Evolutionary conservation across 2,329 filamentous ascomycete genomes (phyloP).

Genomic region (Atkinsonella hypoxylon): DNA sequence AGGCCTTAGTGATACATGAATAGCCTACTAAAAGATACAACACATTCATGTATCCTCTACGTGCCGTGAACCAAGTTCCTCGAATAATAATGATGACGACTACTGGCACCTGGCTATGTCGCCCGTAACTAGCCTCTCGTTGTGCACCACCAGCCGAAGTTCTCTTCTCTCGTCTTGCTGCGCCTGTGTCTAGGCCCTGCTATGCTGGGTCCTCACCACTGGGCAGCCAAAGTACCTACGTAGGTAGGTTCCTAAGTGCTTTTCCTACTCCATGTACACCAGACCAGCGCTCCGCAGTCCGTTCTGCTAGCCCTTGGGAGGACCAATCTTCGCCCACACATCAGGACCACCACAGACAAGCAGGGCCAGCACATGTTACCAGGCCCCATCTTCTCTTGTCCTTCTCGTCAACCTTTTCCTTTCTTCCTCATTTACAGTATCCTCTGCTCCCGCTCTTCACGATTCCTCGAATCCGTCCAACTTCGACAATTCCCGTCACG

Average conservation of each 20-base stretch:
- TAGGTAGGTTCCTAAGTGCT: too few species aligned
- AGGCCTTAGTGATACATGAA: background rate
- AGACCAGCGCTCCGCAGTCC: background rate
- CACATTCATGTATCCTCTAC: background rate
- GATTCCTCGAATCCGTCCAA: conserved; percentile 26
- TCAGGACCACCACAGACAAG: background rate
- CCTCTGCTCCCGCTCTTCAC: conserved; percentile 13
- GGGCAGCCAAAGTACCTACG: background rate
- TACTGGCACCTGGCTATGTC: conserved; percentile 10
- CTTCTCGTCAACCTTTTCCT: background rate
- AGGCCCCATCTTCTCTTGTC: conserved; percentile 1
- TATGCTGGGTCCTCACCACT: background rate
- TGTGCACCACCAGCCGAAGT: conserved; percentile 4
- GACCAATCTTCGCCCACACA: background rate
- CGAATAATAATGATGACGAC: background rate
- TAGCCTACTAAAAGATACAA: background rate
- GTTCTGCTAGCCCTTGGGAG: background rate
- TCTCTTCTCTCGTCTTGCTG: background rate
- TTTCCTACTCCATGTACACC: background rate
- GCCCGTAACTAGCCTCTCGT: conserved; percentile 10
- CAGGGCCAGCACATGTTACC: background rate
- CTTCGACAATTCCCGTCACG: conserved; percentile 23
- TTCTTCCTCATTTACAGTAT: conserved; percentile 8
- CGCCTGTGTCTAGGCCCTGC: background rate
- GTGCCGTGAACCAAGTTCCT: background rate